phyloP scores from a whole-genome alignment of 1,139 yeast species.

The Scheffersomyces titani region DNA sequence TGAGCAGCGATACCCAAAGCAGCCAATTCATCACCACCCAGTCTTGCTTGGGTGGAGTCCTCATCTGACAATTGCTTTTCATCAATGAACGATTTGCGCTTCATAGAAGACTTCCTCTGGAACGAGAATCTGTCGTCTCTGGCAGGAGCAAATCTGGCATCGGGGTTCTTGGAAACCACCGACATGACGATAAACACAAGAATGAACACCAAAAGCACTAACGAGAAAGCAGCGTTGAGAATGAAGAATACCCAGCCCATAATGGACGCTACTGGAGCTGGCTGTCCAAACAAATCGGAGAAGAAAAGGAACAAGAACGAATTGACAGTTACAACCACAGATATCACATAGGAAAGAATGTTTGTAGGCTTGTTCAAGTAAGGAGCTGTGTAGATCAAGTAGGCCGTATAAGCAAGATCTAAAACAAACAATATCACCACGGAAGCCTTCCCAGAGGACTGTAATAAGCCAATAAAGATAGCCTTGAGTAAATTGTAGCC shows the following conservation, averaged over 20 bases:
- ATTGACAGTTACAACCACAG: constrained; percentile 64
- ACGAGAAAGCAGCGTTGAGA: constrained; percentile 74
- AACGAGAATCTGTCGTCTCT: constrained; percentile 82
- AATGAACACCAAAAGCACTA: constrained; percentile 61
- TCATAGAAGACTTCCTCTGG: constrained; percentile 56
- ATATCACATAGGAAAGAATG: constrained; percentile 61
- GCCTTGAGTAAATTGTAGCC: constrained; percentile 58
- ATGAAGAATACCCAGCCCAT: constrained; percentile 84
- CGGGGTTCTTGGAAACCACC: constrained; percentile 72
- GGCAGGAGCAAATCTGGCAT: constrained; percentile 80
- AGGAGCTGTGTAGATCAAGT: constrained; percentile 60
- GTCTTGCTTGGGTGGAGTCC: constrained; percentile 1
- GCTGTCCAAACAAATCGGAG: constrained; percentile 70
- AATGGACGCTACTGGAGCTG: constrained; percentile 65
- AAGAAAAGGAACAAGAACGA: constrained; percentile 75
- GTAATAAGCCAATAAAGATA: constrained; percentile 67
- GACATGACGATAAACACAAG: constrained; percentile 59
- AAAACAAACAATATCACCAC: constrained; percentile 63
- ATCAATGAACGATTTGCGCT: constrained; percentile 10
- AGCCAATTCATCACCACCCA: constrained; percentile 57
- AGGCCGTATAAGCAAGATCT: constrained; percentile 63
- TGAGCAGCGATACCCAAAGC: constrained; percentile 73
- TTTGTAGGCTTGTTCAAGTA: constrained; percentile 75
- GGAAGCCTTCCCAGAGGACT: constrained; percentile 69
- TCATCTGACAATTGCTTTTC: constrained; percentile 3